Evolutionary conservation across 345 rosid species (phyloP), one percentile per base, ranked within the genome.

Genomic region (Psidium friedrichsthalianum): DNA sequence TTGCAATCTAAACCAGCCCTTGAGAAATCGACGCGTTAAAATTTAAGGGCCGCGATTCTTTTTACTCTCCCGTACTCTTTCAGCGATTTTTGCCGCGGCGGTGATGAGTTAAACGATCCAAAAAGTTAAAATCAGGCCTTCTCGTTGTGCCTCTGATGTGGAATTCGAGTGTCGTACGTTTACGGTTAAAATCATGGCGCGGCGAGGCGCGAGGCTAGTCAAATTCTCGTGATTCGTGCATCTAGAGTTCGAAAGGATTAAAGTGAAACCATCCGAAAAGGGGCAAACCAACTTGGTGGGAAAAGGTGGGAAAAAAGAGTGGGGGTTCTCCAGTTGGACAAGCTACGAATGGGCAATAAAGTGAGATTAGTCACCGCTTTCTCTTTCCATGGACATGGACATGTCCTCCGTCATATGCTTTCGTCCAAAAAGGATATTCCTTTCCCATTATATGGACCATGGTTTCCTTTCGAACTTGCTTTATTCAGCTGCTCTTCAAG

Each of bases 121-220:
- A 24, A 20, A 15, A 11, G n/a, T 9, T 15, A 15, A 29, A 64
- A 7, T 7, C 36, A 6, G 13, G 0, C 27, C 74, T 18, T 29
- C 13, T 3, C 6, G 4, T 8, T 15, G 7, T 18, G 8, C 1
- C 2, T 32, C 12, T 11, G 12, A 8, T 2, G 3, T 8, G 24
- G 6, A 4, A 69, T 32, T 5, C 24, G 25, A 18, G 44, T 5
- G 42, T 40, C 22, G 44, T 8, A 3, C 42, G 22, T 29, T 29
- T 4, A 32, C 44, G 76, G 13, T 11, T 5, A 69, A 69, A 32
- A 9, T 36, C 47, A 18, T 1, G 78, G 29, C 22, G 22, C 3
- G 11, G 44, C 6, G 11, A 16, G 4, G 76, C 1, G 9, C 76
- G 25, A 24, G 25, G 6, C 21, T 6, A 8, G 25, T 21, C 11